Percentiles rank a stretch among this genome's conserved stretches.
Evolutionary conservation across 192 early-diverging fungal species (phyloP).

Genomic region (Umbelopsis sp.): DNA sequence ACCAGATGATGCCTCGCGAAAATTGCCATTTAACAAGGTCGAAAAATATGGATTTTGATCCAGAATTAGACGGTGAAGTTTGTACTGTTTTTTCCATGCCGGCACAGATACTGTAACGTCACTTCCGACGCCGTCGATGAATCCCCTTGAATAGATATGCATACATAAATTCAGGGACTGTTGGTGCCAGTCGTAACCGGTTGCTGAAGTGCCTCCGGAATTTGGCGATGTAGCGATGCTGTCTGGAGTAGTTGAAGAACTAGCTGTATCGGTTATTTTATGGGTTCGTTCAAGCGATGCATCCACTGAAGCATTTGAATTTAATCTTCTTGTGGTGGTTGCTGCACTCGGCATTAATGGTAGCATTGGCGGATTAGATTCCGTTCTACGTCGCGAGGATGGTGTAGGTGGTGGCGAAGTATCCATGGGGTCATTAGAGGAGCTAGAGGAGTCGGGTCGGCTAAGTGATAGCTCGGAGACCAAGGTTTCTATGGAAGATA

Average conservation of each 20-base stretch:
- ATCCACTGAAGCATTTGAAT: conserved; percentile 1
- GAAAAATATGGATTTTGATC: conserved; percentile 56
- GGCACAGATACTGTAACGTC: conserved; percentile 45
- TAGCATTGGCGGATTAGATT: neutral
- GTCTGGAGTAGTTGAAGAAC: neutral
- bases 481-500: conserved; percentile 16
- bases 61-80: conserved; percentile 54
- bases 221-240: neutral
- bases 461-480: conserved; percentile 12
- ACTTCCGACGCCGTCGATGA: conserved; percentile 48
- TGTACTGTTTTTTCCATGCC: conserved; percentile 50
- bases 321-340: conserved; percentile 3
- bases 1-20: conserved; percentile 38
- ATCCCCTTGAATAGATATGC: conserved; percentile 50
- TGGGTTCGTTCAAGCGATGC: neutral
- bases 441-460: conserved; percentile 4
- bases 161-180: conserved; percentile 31
- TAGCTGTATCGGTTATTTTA: conserved; percentile 15
- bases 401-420: conserved; percentile 12
- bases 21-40: conserved; percentile 46
- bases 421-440: conserved; percentile 2
- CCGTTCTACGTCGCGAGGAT: conserved; percentile 2
- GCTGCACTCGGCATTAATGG: conserved; percentile 11
- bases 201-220: neutral
- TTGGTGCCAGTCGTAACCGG: conserved; percentile 28